A percentile compares a stretch with the other conserved stretches of the same genome.
Evolutionary conservation across 78 protist genomes (phyloP).

Genomic region (Guillardia theta): DNA sequence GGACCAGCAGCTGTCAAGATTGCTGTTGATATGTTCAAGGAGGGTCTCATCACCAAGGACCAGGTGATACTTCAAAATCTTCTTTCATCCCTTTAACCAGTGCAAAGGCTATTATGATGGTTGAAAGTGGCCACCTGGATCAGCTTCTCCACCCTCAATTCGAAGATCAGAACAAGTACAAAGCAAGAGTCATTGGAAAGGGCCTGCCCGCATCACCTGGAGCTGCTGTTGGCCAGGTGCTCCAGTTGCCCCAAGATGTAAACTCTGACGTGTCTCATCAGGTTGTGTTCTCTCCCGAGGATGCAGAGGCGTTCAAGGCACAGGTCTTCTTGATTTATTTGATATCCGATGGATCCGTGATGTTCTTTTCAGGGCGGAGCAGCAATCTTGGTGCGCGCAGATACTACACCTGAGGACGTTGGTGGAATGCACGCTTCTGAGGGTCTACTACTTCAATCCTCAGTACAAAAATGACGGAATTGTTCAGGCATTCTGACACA

Average conservation of each 20-base stretch:
- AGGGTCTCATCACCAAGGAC: slow-evolving; percentile 69
- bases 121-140: slow-evolving; percentile 17
- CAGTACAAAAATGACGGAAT: no score
- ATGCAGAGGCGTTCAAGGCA: neutral
- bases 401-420: slow-evolving; percentile 85
- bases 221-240: slow-evolving; percentile 64
- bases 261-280: no score
- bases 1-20: slow-evolving; percentile 67
- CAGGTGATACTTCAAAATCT: no score
- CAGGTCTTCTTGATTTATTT: no score
- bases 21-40: slow-evolving; percentile 78
- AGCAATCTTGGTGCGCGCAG: slow-evolving; percentile 70
- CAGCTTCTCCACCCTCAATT: slow-evolving; percentile 42
- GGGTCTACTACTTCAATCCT: no score
- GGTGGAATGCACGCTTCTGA: slow-evolving; percentile 70
- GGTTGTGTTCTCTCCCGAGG: slow-evolving; percentile 49
- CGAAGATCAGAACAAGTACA: neutral
- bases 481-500: slow-evolving; percentile 78
- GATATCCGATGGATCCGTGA: no score
- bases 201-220: slow-evolving; percentile 80
- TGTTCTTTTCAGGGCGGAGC: slow-evolving; percentile 34
- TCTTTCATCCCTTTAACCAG: no score
- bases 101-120: neutral
- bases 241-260: no score
- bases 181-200: neutral